phyloP scores from a whole-genome alignment of 208 protist genomes.

The Acanthamoeba triangularis region DNA sequence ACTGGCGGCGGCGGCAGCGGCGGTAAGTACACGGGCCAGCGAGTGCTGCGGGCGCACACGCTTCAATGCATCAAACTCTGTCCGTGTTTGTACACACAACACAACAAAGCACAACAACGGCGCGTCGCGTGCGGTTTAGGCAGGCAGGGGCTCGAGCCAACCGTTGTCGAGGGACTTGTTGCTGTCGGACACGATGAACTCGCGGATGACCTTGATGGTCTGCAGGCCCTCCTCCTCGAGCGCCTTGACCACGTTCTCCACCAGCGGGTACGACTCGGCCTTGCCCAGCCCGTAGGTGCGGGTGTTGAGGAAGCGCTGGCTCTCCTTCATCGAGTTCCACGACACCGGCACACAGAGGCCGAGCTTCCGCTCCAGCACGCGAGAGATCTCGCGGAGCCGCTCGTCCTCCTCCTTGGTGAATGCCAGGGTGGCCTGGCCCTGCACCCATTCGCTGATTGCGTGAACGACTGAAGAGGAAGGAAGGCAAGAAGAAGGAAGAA shows the following conservation, averaged over 20 bases:
- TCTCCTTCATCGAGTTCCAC: constrained; percentile 3
- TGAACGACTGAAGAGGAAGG: no score
- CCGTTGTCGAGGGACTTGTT: constrained; percentile 43
- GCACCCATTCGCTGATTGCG: no score
- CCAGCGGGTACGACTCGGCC: neutral
- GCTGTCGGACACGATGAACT: constrained; percentile 44
- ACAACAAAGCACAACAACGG: no score
- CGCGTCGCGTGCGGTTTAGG: no score
- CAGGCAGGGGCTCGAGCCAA: constrained; percentile 41
- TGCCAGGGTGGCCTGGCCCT: neutral
- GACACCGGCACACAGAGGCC: constrained; percentile 5
- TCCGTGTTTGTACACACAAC: no score
- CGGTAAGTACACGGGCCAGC: no score
- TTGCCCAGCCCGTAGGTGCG: constrained; percentile 25
- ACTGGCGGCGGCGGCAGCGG: neutral
- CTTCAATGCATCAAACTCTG: no score
- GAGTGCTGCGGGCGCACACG: no score
- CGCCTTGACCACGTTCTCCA: neutral
- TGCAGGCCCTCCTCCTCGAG: constrained; percentile 6
- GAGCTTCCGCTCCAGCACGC: constrained; percentile 1
- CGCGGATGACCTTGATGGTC: constrained; percentile 51
- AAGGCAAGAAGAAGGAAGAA: no score
- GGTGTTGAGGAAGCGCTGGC: constrained; percentile 59
- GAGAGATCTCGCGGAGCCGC: neutral
- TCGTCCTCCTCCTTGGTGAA: constrained; percentile 20